phyloP scores from a whole-genome alignment of 176 grass and related monocot species.

The Triticum timopheevii region DNA sequence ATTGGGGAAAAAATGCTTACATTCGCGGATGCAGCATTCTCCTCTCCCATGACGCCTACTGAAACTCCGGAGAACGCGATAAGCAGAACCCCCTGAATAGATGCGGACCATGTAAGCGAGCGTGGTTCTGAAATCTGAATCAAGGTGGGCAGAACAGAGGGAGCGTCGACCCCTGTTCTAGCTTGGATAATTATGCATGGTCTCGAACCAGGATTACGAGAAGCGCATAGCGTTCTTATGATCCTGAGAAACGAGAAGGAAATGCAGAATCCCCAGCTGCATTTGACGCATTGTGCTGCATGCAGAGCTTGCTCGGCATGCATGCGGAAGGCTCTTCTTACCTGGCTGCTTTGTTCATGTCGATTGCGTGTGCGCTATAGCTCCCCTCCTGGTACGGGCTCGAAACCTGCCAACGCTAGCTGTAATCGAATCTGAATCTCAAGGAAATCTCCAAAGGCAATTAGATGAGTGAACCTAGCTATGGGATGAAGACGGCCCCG shows the following conservation, averaged over 20 bases:
- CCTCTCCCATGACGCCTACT: conserved; percentile 26
- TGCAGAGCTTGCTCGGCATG: not conserved
- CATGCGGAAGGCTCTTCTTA: conserved; percentile 8
- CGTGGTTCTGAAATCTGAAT: conserved; percentile 8
- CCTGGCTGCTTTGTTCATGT: conserved; percentile 24
- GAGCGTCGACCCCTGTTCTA: not conserved
- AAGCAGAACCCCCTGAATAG: not conserved
- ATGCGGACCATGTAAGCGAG: not conserved
- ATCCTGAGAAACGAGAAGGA: not conserved
- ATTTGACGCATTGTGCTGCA: not conserved
- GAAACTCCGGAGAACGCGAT: not conserved
- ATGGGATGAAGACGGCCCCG: too few relatives aligned
- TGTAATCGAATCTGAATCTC: conserved; percentile 2
- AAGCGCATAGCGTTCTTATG: not conserved
- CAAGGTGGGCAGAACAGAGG: not conserved
- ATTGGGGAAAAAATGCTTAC: not conserved
- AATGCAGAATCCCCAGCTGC: not conserved
- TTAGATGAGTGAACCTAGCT: too few relatives aligned
- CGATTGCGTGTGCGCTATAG: not conserved
- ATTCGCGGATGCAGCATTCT: not conserved
- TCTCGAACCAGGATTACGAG: not conserved
- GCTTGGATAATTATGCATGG: not conserved
- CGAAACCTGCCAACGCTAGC: not conserved
- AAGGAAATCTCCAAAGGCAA: too few relatives aligned
- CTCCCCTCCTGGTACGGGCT: not conserved